Base-by-base conservation (phyloP, 2,329 filamentous ascomycete genomes). In the Claviceps africana region DNA sequence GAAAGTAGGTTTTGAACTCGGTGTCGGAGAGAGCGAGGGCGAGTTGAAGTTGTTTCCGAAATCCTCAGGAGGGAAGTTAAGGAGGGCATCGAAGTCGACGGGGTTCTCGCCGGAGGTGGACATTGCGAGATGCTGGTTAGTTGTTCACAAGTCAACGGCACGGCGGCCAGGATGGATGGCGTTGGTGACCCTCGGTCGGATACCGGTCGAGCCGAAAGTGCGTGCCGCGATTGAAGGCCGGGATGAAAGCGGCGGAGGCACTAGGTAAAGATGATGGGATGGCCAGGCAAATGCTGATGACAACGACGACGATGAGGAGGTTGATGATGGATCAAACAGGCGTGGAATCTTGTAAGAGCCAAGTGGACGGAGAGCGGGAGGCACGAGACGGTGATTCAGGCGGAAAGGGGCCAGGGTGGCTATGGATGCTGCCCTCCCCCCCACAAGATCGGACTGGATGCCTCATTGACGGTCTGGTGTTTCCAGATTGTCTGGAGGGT, bases 31-130 rank as follows among this genome's bases (percentile, higher is more conserved):
- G 45, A 79, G 64, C 4, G 78, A 77, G 3, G 82, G 79, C 13
- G 81, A 82, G 54, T 79, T 74, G 60, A 79, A 83, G 56, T 72
- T 43, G 28, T 40, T 82, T 56, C 73, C 30, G 33, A 37, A 53
- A 11, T 84, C 81, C 67, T 84, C 86, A 59, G 79, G 77, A 55
- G 76, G 73, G 53, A 82, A 72, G 59, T 83, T 79, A 64, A 83
- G 69, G 47, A 82, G 69, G 33, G 75, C 74, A 59, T 83, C 80
- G 59, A 81, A 64, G 52, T 75, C 71, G 59, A 76, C 71, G 57
- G 73, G 72, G 54, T 71, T 70, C 54, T 71, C 67, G 59, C 63
- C 65, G 51, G 72, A 65, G 56, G 62, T 62, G 62, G 69, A 67
- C 69, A 71, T 71, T 50, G 54, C 62, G 55, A 44, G 28, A n/a